Base-by-base conservation (phyloP, 2,329 filamentous ascomycete genomes). In the Monosporascus sp. region DNA sequence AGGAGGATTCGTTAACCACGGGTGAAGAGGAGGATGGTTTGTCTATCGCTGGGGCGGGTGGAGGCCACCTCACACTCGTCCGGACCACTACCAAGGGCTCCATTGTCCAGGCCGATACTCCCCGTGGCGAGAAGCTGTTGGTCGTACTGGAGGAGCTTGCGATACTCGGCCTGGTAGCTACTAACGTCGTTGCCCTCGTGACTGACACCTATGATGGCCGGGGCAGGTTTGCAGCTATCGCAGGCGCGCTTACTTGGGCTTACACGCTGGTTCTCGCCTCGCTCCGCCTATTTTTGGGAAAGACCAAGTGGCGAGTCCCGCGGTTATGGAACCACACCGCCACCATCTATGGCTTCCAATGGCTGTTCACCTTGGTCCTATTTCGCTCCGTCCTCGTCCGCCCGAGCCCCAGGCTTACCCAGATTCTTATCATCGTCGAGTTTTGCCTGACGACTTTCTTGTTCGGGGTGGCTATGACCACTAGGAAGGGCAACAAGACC, bases 271-370 rank as follows among this genome's bases (percentile, higher is more conserved):
- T 85, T 17, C 79, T 99, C 54, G 86, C 86, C 16, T 81, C 84
- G 20, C 73, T 91, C 44, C 86, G 94, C 37, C 75, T 97, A 63
- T 85, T 72, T 72, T 83, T 78, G 72, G 86, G 70, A 70, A 84
- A 75, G 72, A 83, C 73, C 64, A 83, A 77, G 78, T 90, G 74
- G 80, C 81, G 69, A 70, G 68, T 94, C 16, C 86, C 88, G 8
- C 79, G 81, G 54, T 75, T 97, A 8, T 99, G 94, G 94, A 92
- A 93, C 67, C 94, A 99, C 71, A 97, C 94, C 0, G 88, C 91
- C 20, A 74, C 80, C 58, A 84, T 99, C 51, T 99, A 99, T 70
- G 80, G 82, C 52, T 75, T 85, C 51, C 87, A 92, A 68, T 99
- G 93, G 91, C 65, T 94, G 5, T 86, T 92, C 64, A 78, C 80